Percentiles rank a stretch among this genome's conserved stretches.
Conservation (phyloP, 2,329 filamentous ascomycete species). For the Madurella mycetomatis region DNA sequence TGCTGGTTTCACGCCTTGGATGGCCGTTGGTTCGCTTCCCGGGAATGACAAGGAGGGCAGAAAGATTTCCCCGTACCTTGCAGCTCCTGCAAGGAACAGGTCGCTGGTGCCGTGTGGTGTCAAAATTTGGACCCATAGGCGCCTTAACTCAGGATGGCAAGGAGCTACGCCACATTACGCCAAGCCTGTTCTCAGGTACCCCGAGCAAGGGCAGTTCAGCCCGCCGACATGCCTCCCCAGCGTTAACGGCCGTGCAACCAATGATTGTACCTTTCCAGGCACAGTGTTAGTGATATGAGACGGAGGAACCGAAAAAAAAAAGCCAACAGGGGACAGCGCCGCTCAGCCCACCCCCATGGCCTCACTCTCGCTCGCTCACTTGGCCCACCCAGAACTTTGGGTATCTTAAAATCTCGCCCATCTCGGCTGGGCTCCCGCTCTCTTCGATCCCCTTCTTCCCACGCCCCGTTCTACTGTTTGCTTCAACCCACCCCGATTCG, state of each 20-base stretch:
- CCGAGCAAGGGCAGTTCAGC: neutral
- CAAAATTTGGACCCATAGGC: constrained; percentile 6
- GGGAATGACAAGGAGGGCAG: constrained; percentile 10
- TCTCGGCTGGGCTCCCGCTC: neutral
- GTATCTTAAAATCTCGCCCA: constrained; percentile 7
- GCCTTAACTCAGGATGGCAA: constrained; percentile 3
- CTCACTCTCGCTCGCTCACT: constrained; percentile 1
- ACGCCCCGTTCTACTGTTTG: constrained; percentile 7
- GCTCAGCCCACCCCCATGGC: neutral
- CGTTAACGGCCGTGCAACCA: neutral
- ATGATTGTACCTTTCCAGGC: neutral
- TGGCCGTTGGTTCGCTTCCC: constrained; percentile 16
- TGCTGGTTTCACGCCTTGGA: constrained; percentile 16
- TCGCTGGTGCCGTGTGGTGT: constrained; percentile 16
- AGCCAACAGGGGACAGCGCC: neutral
- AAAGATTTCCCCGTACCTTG: constrained; percentile 19
- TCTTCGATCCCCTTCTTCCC: constrained; percentile 4
- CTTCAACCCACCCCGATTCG: constrained; percentile 16
- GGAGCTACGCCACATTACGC: constrained; percentile 5
- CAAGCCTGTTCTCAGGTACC: constrained; percentile 11
- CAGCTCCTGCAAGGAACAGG: constrained; percentile 23
- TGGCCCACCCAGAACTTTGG: constrained; percentile 10
- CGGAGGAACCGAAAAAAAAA: neutral
- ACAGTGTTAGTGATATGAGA: no score
- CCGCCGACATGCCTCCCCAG: neutral